Base-by-base conservation (phyloP, 495 filamentous ascomycete genomes). In the Podospora comata region DNA sequence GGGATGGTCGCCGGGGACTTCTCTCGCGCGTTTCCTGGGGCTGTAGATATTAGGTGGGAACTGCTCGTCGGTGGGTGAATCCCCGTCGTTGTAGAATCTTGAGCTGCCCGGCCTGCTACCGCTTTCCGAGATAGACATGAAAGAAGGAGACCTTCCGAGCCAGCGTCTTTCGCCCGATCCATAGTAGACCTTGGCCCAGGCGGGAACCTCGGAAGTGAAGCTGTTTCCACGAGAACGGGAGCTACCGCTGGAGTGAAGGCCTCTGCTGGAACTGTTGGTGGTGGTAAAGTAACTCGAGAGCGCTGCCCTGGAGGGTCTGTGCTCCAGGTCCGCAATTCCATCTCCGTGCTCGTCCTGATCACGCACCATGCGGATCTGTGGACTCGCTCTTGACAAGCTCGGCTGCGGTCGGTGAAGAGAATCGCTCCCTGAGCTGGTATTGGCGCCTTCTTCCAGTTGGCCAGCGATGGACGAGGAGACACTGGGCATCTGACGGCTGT, bases 111-210 rank as follows among this genome's bases (percentile, higher is more conserved):
- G 79, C 1, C 80, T 75, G 67, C 80, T 83, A 18, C 73, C 76
- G 57, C 54, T 73, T 56, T 83, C 83, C 4, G 82, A 81, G 39
- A 76, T 34, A 19, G 75, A 74, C 39, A 78, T 66, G 55, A 81
- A 75, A 16, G 80, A 81, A 11, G 78, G 75, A 7, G 80, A 63
- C 13, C 64, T 75, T 18, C 78, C 74, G 18, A 83, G 73, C 68
- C 79, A 83, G 15, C 81, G 79, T 48, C 80, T 75, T 67, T 86
- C 84, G 30, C 83, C 84, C 54, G 83, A 85, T 55, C 85, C 84
- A 68, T 87, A 87, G 69, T 87, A 87, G 3, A 86, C 73, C 62
- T 78, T 81, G 64, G 88, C 88, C 88, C 88, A 91, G 48, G 83
- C 77, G n/a, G 88, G 88, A 61, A 92, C 85, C 32, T 85, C 80